Evolutionary conservation across 768 basidiomycete genomes (phyloP).

Genomic region (Mycena latifolia): DNA sequence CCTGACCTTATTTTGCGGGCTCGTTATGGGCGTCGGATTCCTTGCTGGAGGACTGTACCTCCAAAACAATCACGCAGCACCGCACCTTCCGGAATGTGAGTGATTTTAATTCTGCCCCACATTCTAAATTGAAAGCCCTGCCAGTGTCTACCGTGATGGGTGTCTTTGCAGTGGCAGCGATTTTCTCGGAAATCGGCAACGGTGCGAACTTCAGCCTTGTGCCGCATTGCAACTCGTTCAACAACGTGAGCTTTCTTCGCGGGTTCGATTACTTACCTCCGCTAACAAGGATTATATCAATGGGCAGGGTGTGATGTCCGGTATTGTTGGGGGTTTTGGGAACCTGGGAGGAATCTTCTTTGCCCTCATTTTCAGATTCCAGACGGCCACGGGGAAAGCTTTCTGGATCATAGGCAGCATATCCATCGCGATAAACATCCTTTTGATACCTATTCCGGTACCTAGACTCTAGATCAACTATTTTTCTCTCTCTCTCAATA

Average conservation of each 20-base stretch:
- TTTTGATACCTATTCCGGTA: slow-evolving; percentile 22
- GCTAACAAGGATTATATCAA: neutral
- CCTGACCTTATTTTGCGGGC: slow-evolving; percentile 55
- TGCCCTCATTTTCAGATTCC: slow-evolving; percentile 62
- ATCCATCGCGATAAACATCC: slow-evolving; percentile 44
- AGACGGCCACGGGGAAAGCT: slow-evolving; percentile 52
- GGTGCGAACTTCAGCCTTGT: slow-evolving; percentile 65
- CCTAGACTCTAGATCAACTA: slow-evolving; percentile 18
- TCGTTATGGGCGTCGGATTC: slow-evolving; percentile 57
- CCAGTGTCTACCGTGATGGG: slow-evolving; percentile 50
- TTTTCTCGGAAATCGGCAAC: slow-evolving; percentile 60
- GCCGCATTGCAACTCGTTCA: slow-evolving; percentile 61
- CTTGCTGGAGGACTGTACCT: slow-evolving; percentile 62
- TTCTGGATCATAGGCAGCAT: slow-evolving; percentile 63
- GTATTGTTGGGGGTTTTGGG: slow-evolving; percentile 52
- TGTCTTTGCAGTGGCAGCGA: slow-evolving; percentile 54
- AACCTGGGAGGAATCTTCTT: slow-evolving; percentile 62
- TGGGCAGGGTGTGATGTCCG: slow-evolving; percentile 49
- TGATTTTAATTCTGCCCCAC: neutral
- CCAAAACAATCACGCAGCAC: slow-evolving; percentile 34
- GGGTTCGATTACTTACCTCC: neutral
- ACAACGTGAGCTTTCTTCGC: slow-evolving; percentile 37
- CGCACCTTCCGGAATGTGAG: slow-evolving; percentile 51
- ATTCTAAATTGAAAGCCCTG: neutral
- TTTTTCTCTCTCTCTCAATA: no score